Evolutionary conservation across 257 asterid genomes (phyloP).

Genomic region (Ehretia macrophylla): DNA sequence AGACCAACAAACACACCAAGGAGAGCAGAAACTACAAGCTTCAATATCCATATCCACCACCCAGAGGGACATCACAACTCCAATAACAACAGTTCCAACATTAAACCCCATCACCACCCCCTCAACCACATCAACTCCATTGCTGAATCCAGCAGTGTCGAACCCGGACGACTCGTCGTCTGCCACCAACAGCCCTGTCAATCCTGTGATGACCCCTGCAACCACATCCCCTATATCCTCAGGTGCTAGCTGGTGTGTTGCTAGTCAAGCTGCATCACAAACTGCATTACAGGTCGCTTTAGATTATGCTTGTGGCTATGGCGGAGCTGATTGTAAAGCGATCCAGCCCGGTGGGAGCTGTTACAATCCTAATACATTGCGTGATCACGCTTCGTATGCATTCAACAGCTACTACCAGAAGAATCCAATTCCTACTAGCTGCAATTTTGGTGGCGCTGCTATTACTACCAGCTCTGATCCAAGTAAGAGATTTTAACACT

Average conservation of each 20-base stretch:
- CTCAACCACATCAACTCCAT: slow-evolving; percentile 34
- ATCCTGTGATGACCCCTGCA: slow-evolving; percentile 41
- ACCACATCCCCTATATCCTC: slow-evolving; percentile 36
- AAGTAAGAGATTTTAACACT: too few relatives aligned
- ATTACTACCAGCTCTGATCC: slow-evolving; percentile 67
- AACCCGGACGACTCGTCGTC: slow-evolving; percentile 38
- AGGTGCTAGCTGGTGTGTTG: slow-evolving; percentile 75
- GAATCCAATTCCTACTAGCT: slow-evolving; percentile 68
- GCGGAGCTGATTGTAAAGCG: slow-evolving; percentile 62
- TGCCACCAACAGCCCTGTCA: slow-evolving; percentile 38
- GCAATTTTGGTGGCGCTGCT: slow-evolving; percentile 71
- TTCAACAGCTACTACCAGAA: slow-evolving; percentile 62
- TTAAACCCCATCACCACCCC: slow-evolving; percentile 34
- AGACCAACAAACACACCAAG: neutral
- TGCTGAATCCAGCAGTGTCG: slow-evolving; percentile 42
- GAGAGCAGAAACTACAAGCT: neutral
- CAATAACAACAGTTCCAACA: slow-evolving; percentile 61
- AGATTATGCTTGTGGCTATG: slow-evolving; percentile 70
- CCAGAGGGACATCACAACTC: slow-evolving; percentile 57
- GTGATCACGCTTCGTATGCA: slow-evolving; percentile 63
- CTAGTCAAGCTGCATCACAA: slow-evolving; percentile 49
- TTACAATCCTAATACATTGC: slow-evolving; percentile 41
- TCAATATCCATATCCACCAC: slow-evolving; percentile 24
- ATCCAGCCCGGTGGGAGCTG: slow-evolving; percentile 54
- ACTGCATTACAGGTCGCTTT: slow-evolving; percentile 53